These are phyloP conservation scores for Xylaria sp. DNA, from an alignment of 2,329 filamentous ascomycete genomes.

Conservation along the genomic window DNA sequence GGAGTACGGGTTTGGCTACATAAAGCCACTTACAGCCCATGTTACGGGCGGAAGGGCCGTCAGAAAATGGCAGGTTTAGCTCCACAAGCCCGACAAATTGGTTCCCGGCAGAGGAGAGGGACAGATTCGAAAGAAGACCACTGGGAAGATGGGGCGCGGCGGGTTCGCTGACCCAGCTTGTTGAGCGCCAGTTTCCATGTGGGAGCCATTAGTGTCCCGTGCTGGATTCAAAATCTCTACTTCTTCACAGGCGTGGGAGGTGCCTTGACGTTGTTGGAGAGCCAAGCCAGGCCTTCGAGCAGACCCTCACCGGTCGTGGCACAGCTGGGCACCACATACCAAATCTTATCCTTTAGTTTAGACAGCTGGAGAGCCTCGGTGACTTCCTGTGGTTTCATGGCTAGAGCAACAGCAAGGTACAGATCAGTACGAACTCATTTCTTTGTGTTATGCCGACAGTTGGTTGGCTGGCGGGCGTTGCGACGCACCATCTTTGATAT, in stretches of 20 bases:
- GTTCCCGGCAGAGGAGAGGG: not conserved
- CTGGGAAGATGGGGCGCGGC: not conserved
- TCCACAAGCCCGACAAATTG: not conserved
- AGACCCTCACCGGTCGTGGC: slow-evolving; percentile 85
- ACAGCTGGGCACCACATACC: slow-evolving; percentile 86
- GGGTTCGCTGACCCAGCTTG: not conserved
- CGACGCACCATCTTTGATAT: slow-evolving; percentile 77
- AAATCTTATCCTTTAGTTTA: slow-evolving; percentile 84
- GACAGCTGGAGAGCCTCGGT: slow-evolving; percentile 80
- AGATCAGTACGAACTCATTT: slow-evolving; percentile 28
- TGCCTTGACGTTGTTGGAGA: slow-evolving; percentile 85
- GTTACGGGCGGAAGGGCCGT: not conserved
- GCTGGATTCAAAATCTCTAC: slow-evolving; percentile 50
- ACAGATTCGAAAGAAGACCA: not conserved
- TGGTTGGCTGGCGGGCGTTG: not conserved
- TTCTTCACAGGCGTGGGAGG: slow-evolving; percentile 66
- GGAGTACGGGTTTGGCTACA: not conserved
- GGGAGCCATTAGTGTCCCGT: slow-evolving; percentile 5
- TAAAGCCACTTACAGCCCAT: not conserved
- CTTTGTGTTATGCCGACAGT: not conserved
- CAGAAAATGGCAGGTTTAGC: not conserved
- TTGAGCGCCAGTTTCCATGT: slow-evolving; percentile 9
- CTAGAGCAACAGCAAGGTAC: slow-evolving; percentile 54
- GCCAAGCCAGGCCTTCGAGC: slow-evolving; percentile 83
- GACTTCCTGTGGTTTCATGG: slow-evolving; percentile 82